Evolutionary conservation across 129 eudicot genomes (phyloP), one percentile per base, ranked within the genome.

Genomic region (Helichrysum umbraculigerum): DNA sequence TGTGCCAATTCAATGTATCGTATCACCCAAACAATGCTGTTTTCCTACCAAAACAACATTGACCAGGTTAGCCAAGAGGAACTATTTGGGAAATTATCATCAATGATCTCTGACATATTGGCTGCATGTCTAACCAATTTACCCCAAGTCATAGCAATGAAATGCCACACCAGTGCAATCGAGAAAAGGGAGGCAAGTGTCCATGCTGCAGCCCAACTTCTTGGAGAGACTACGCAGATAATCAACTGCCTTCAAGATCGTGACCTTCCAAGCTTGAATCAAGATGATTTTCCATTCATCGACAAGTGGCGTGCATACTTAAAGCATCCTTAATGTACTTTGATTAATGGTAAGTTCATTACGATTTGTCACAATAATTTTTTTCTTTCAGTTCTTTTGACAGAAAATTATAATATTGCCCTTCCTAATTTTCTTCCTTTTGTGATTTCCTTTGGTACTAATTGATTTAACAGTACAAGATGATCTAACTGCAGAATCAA

Each of bases 1-100:
- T 81, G 77, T 52, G 86, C 84, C 28, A 82, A 81, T 56, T 79
- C 89, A 39, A 85, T 85, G 89, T 82, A 85, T 61, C 66, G 72
- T 64, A 42, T 85, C 25, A 39, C 61, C 21, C 61, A 60, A 67
- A 85, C 77, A 6, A 20, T 82, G 9, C 20, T 82, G 34, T 20
- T 70, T 10, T 20, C 33, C 10, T 22, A 75, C 28, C 28, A 66
- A 1, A 66, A 0, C 22, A 61, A 41, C 60, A 61, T 61, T 41
- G 44, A 74, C 22, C 5, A 74, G 29, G 39, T 61, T 28, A 25
- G 44, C 30, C 70, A 25, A 16, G 78, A 72, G 25, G 58, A 37
- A 2, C 25, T 85, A 29, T 82, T 79, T 76, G 66, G 32, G 1
- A 37, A 66, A 6, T 7, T 86, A 61, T 72, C 79, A 3, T 56